Base-by-base conservation (phyloP, 768 basidiomycete species). In the Tulasnella sp. region DNA sequence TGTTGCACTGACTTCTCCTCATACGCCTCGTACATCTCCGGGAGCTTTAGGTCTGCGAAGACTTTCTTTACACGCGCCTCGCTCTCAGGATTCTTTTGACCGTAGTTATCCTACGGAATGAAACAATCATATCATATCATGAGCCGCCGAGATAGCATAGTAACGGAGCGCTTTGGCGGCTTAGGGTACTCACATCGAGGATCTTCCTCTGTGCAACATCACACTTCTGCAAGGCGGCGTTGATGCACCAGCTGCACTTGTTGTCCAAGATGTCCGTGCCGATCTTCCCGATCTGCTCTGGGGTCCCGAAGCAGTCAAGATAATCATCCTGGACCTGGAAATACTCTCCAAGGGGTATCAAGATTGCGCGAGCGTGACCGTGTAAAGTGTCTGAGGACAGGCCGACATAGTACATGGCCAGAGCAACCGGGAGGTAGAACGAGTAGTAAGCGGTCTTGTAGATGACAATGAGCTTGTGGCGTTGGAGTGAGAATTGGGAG, bases 301-400 rank as follows among this genome's bases (percentile, higher is more conserved):
- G 90, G 7, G 87, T 80, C 3, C 85, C 92, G 19, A 87, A 84
- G 69, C 82, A 96, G 71, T 99, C 96, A 66, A 98, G 81, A 73
- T 84, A 97, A 73, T 98, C 94, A 69, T 98, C 94, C 72, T 99
- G 94, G 60, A 94, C 79, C 73, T 99, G 94, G 83, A 98, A 98
- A 74, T 98, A 99, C 71, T 96, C 92, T 49, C 94, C 94, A 59
- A 98, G 78, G 3, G 89, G 89, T 56, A 98, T 73, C 43, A 98
- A 80, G 69, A 99, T 92, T 46, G 80, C 78, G 38, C 80, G 74
- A 0, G 93, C 86, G 63, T 81, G 69, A 44, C 83, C 78, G 75
- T 88, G 94, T 3, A 85, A 80, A 49, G 76, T 74, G 10, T 72
- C 68, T 45, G 74, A 73, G 11, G 85, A 81, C 54, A 90, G 78